Base-by-base conservation (phyloP, 169 alveolate genomes). In the Plasmodium billcollinsi region DNA sequence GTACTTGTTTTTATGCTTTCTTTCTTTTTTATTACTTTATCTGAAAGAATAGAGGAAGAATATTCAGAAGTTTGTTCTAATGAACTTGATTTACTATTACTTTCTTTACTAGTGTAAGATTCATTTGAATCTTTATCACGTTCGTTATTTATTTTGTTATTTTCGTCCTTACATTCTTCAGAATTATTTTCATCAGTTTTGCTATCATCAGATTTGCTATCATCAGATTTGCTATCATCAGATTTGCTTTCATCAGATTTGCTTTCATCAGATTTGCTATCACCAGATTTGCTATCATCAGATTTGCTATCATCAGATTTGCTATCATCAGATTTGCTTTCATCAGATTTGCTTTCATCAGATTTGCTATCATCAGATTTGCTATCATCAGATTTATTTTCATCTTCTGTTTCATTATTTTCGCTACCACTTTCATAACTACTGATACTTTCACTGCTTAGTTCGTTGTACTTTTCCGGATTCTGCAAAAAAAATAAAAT, bases 391-490 rank as follows among this genome's bases (percentile, higher is more conserved):
- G 43, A 47, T 21, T 71, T 43, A 71, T 29, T 21, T 47, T 43
- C 21, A 15, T 11, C 29, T 11, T 71, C 56, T 39, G 33, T 12
- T 67, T 8, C 1, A 14, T 20, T n/a, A 20, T 45, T 52, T 12
- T 21, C 65, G 49, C 54, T 71, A 71, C 50, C 29, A 1, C 26
- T 8, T 12, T 70, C 71, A 45, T 54, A 65, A 49, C 67, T 52
- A 33, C 72, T 50, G 15, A 49, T 70, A 21, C 65, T 56, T 56
- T 56, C 65, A 6, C 24, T 76, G 9, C 89, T 66, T 15, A 50
- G 61, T 29, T 45, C 24, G 24, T 45, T 65, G 61, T 59, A 74
- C n/a, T 59, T 74, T 15, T 61, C 14, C 20, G 88, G 73, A 39
- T 74, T 43, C 88, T 74, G 20, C 59, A n/a, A 15, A 47, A 47